phyloP scores from a whole-genome alignment of 2,329 filamentous ascomycete species.

The Venturiaceae sp. region DNA sequence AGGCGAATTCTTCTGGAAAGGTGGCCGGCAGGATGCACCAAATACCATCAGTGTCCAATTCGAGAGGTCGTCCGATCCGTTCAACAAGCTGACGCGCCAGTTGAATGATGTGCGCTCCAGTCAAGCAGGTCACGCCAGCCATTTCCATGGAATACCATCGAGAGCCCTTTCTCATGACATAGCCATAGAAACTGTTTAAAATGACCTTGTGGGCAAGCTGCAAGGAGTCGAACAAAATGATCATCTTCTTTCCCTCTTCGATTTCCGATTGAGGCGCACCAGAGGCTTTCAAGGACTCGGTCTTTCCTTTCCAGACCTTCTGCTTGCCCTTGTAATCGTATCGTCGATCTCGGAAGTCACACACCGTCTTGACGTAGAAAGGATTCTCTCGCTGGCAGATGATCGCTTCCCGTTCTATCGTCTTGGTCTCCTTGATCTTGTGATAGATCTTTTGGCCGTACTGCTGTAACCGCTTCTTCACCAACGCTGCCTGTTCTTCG shows the following conservation, averaged over 20 bases:
- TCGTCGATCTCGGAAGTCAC: constrained; percentile 88
- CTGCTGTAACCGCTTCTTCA: constrained; percentile 79
- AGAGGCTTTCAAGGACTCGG: constrained; percentile 71
- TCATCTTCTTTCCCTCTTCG: constrained; percentile 98
- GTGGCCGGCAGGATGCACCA: constrained; percentile 98
- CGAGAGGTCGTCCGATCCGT: constrained; percentile 80
- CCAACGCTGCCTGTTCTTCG: constrained; percentile 72
- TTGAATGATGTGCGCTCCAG: constrained; percentile 93
- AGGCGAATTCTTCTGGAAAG: constrained; percentile 92
- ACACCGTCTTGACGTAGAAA: constrained; percentile 95
- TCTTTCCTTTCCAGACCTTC: constrained; percentile 98
- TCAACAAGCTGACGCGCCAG: constrained; percentile 91
- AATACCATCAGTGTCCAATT: constrained; percentile 96
- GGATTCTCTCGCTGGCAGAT: constrained; percentile 98
- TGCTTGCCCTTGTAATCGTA: constrained; percentile 99
- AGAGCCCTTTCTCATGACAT: constrained; percentile 98
- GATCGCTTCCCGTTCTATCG: constrained; percentile 87
- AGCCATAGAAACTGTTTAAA: constrained; percentile 97
- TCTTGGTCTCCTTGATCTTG: constrained; percentile 94
- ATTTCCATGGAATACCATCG: constrained; percentile 99
- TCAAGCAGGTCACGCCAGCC: constrained; percentile 96
- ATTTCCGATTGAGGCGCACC: constrained; percentile 69
- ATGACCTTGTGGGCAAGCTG: constrained; percentile 99
- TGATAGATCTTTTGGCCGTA: constrained; percentile 99
- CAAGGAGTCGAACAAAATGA: constrained; percentile 86